phyloP scores from a whole-genome alignment of 805 yeast genomes.

The Candida golubevii region DNA sequence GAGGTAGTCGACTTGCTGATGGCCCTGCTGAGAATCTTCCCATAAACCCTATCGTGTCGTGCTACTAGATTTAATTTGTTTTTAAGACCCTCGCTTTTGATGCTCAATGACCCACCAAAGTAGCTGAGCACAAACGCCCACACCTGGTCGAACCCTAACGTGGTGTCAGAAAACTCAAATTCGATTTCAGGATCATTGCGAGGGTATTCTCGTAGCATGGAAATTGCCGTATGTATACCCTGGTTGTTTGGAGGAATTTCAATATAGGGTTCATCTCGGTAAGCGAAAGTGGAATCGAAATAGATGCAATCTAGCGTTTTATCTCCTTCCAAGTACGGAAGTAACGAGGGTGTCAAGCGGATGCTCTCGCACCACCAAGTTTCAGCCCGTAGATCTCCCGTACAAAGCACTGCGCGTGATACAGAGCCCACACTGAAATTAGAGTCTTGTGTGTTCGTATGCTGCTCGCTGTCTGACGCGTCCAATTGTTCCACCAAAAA shows the following conservation, averaged over 20 bases:
- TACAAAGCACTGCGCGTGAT: conserved; percentile 37
- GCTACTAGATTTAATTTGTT: conserved; percentile 4
- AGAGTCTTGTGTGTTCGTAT: not conserved
- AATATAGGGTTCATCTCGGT: conserved; percentile 47
- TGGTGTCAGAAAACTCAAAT: conserved; percentile 38
- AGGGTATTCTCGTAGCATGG: conserved; percentile 41
- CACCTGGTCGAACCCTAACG: conserved; percentile 52
- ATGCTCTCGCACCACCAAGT: conserved; percentile 43
- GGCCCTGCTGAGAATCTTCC: conserved; percentile 2
- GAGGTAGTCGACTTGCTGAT: not conserved
- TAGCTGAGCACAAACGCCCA: conserved; percentile 37
- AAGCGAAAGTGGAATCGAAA: conserved; percentile 51
- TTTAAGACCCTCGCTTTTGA: conserved; percentile 1
- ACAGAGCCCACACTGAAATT: not conserved
- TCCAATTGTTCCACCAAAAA: conserved; percentile 38
- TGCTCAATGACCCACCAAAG: conserved; percentile 16
- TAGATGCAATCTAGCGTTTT: conserved; percentile 42
- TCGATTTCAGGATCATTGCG: conserved; percentile 31
- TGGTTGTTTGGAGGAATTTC: conserved; percentile 38
- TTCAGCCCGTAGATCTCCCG: conserved; percentile 60
- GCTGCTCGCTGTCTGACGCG: not conserved
- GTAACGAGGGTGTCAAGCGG: conserved; percentile 34
- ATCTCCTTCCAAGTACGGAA: conserved; percentile 37
- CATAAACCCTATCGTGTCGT: conserved; percentile 8
- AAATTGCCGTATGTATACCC: conserved; percentile 35